These are phyloP conservation scores for Crucibulum laeve DNA, from an alignment of 768 basidiomycete genomes.

Conservation along the genomic window DNA sequence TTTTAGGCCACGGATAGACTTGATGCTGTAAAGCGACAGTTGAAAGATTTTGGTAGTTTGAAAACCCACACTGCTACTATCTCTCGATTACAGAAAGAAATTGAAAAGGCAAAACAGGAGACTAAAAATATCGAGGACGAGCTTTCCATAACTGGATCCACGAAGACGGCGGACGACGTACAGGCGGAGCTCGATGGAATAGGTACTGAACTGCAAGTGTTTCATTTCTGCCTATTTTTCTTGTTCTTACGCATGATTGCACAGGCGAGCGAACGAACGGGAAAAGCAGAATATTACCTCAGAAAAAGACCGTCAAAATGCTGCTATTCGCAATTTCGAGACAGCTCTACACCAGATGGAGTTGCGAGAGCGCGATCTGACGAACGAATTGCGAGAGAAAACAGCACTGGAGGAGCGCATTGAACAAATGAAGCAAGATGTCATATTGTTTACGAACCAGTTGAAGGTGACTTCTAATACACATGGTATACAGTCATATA, in stretches of 20 bases:
- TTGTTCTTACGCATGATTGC: neutral
- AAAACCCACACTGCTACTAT: constrained; percentile 61
- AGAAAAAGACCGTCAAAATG: constrained; percentile 61
- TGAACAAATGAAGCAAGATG: constrained; percentile 54
- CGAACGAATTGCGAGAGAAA: constrained; percentile 57
- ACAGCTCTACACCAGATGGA: constrained; percentile 60
- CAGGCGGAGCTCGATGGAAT: constrained; percentile 71
- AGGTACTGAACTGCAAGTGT: constrained; percentile 58
- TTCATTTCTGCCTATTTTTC: neutral
- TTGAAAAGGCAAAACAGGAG: constrained; percentile 57
- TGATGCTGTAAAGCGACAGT: constrained; percentile 48
- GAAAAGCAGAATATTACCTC: constrained; percentile 51
- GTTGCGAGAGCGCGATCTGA: constrained; percentile 53
- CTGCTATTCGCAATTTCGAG: constrained; percentile 49
- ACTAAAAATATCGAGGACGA: constrained; percentile 62
- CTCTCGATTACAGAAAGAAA: constrained; percentile 53
- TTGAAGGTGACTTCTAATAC: constrained; percentile 41
- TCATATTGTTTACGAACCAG: constrained; percentile 34
- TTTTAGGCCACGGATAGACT: constrained; percentile 49
- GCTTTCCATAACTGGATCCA: constrained; percentile 67
- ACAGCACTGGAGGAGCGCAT: constrained; percentile 51
- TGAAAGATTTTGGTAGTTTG: constrained; percentile 55
- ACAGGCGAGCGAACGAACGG: constrained; percentile 62
- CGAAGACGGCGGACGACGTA: constrained; percentile 82
- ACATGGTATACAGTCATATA: constrained; percentile 2